phyloP scores from a whole-genome alignment of 2,329 filamentous ascomycete species.

The Hortaea sp. region DNA sequence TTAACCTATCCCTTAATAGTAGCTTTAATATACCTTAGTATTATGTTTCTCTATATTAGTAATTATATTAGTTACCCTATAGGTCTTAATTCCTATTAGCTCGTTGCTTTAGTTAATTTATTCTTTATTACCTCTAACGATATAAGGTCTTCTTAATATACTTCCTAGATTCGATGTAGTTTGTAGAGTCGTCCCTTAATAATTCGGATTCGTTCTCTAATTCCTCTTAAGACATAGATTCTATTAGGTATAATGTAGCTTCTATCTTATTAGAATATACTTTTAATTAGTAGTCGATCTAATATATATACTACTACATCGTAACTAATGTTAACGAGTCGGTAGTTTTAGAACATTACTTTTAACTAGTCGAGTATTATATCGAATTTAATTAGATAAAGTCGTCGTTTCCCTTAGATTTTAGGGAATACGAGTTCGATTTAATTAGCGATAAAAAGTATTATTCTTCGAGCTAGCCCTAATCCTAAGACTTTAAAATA shows the following conservation, averaged over 20 bases:
- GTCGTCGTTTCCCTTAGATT: slow-evolving; percentile 1
- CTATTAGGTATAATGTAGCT: slow-evolving; percentile 4
- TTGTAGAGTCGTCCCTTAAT: slow-evolving; percentile 1
- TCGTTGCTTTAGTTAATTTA: neutral
- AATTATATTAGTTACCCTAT: neutral
- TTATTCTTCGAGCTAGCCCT: no score
- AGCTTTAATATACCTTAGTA: neutral
- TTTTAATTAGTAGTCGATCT: slow-evolving; percentile 5
- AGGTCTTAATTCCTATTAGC: neutral
- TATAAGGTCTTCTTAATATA: neutral
- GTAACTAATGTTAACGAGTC: neutral
- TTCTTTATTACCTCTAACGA: neutral
- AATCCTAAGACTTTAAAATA: no score
- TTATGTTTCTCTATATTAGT: slow-evolving; percentile 1
- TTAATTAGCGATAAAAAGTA: no score
- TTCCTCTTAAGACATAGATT: slow-evolving; percentile 1
- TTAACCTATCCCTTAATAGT: no score
- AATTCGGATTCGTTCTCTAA: neutral
- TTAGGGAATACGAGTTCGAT: no score
- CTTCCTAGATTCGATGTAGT: neutral
- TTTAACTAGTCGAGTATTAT: slow-evolving; percentile 1
- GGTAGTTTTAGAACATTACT: slow-evolving; percentile 6
- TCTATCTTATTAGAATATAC: slow-evolving; percentile 1
- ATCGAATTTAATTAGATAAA: slow-evolving; percentile 5
- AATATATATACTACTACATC: neutral